Evolutionary conservation across 306 rosid species (phyloP), one percentile per base, ranked within the genome.

Genomic region (Lotus japonicus): DNA sequence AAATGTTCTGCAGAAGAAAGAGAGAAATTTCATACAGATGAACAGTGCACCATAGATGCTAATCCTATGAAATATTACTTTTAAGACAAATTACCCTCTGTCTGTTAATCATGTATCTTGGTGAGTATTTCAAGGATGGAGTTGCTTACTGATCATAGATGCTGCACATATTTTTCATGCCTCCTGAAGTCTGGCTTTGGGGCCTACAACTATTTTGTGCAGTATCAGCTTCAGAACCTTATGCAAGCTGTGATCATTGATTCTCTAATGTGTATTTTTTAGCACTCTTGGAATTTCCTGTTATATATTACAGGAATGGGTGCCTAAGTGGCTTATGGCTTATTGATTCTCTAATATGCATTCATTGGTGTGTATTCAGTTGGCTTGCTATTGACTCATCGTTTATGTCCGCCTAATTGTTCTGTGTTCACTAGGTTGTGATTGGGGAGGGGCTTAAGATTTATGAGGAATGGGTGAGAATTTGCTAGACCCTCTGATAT

Each of bases 261-360:
- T 44, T 73, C 18, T 78, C 36, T 75, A 11, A 54, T 78, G 43
- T 26, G 26, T 68, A 49, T 50, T 58, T 5, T 10, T 45, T 42
- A 52, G 19, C 42, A 33, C 42, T 57, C 69, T 54, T 21, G 23
- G 39, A 70, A 23, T 54, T 58, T 68, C 17, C 74, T 9, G 16
- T 67, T 68, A 79, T 53, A 7, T 80, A 58, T 77, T 79, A 60
- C 84, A 90, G 99, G 99, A 83, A 95, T 95, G 99, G 99, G 91
- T 80, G 99, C 97, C 59, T 88, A 84, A 77, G 96, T 95, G 75
- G 96, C 99, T 64, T 89, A 95, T 80, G 97, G 99, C 44, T 95
- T 95, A n/a, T n/a, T n/a, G n/a, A n/a, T n/a, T n/a, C n/a, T n/a
- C n/a, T n/a, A n/a, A n/a, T n/a, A n/a, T n/a, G n/a, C n/a, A n/a